These are phyloP conservation scores for Isabelozyma heimii DNA, from an alignment of 805 yeast genomes.

Conservation along the genomic window DNA sequence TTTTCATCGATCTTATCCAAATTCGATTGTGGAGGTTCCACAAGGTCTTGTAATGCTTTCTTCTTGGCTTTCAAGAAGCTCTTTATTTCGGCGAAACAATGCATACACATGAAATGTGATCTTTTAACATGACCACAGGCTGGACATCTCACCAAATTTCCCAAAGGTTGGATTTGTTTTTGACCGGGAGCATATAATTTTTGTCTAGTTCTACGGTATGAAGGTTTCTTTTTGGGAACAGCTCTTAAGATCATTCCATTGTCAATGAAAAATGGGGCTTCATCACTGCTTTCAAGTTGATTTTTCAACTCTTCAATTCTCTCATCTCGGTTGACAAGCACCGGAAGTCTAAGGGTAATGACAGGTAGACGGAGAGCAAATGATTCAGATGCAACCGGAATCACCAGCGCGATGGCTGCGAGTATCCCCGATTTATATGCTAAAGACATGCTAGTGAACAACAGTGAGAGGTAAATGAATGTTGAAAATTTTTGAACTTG, in stretches of 20 bases:
- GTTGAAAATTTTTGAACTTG: background rate
- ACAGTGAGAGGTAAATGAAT: background rate
- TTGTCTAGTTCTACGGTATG: slow-evolving; percentile 82
- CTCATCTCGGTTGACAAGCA: slow-evolving; percentile 10
- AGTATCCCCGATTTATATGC: background rate
- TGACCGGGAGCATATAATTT: slow-evolving; percentile 79
- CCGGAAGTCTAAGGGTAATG: slow-evolving; percentile 2
- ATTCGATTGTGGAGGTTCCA: slow-evolving; percentile 37
- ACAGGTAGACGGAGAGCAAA: slow-evolving; percentile 12
- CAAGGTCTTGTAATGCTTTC: slow-evolving; percentile 21
- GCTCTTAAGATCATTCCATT: slow-evolving; percentile 75
- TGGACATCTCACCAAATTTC: slow-evolving; percentile 85
- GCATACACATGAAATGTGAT: slow-evolving; percentile 88
- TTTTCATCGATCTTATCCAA: slow-evolving; percentile 61
- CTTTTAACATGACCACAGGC: slow-evolving; percentile 92
- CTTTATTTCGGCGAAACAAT: slow-evolving; percentile 82
- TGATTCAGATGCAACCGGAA: background rate
- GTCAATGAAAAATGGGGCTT: slow-evolving; percentile 46
- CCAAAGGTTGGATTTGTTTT: slow-evolving; percentile 73
- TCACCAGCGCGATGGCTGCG: background rate
- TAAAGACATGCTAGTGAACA: background rate
- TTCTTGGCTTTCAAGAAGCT: slow-evolving; percentile 62
- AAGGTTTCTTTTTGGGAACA: slow-evolving; percentile 90
- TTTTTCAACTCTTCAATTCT: slow-evolving; percentile 37
- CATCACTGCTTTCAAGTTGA: slow-evolving; percentile 31